Conservation (phyloP, 2,329 filamentous ascomycete species). For the Raffaelea arxii region DNA sequence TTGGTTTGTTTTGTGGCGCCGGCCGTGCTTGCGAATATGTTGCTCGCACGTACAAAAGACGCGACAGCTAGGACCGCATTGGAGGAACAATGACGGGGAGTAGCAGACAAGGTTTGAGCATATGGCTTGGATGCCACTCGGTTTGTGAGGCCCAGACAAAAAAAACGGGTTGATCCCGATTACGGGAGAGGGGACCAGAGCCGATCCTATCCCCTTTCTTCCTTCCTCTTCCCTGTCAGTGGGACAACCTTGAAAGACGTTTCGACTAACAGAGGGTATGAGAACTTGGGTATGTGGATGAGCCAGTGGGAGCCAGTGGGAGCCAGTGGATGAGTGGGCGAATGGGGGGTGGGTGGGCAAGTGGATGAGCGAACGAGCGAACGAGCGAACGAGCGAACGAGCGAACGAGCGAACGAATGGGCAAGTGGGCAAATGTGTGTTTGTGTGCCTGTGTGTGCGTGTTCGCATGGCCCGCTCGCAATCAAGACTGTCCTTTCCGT, state of each 20-base stretch:
- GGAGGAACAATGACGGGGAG: no score
- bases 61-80: not conserved
- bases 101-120: not conserved
- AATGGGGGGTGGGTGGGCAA: constrained; percentile 11
- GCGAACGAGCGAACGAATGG: constrained; percentile 20
- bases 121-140: constrained; percentile 6
- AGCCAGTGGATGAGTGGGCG: constrained; percentile 18
- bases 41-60: constrained; percentile 1
- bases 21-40: not conserved
- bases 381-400: not conserved
- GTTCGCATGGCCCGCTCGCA: no score
- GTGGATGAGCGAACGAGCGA: not conserved
- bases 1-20: not conserved
- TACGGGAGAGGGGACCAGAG: constrained; percentile 6
- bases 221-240: not conserved
- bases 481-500: no score
- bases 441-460: not conserved
- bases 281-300: no score
- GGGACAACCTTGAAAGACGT: not conserved
- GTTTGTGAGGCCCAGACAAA: constrained; percentile 4
- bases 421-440: constrained; percentile 8
- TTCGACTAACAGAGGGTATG: not conserved
- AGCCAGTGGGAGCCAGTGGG: not conserved
- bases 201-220: no score
- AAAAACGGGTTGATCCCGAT: constrained; percentile 10